These are phyloP conservation scores for Discostella pseudostelligera DNA, from an alignment of 108 stramenopile species.

Conservation along the genomic window DNA sequence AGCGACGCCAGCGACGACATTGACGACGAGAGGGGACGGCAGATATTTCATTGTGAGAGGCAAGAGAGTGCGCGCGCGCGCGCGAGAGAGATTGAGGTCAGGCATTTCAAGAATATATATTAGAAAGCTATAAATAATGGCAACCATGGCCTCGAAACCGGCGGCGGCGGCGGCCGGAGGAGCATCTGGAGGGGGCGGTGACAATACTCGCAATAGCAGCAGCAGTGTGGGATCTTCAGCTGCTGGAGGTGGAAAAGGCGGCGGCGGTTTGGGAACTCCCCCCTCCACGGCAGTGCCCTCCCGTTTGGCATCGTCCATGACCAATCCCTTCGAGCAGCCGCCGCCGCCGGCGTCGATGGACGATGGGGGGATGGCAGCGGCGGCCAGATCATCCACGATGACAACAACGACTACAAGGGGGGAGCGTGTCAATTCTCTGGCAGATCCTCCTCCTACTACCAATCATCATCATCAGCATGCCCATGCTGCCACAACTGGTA, in stretches of 20 bases:
- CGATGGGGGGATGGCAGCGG: conserved; percentile 9
- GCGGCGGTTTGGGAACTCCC: conserved; percentile 2
- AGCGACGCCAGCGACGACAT: too few relatives aligned
- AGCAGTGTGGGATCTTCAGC: neutral
- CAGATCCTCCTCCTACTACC: conserved; percentile 2
- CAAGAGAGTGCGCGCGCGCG: too few relatives aligned
- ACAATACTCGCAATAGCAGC: neutral
- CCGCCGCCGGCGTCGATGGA: neutral
- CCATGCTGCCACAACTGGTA: neutral
- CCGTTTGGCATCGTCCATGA: conserved; percentile 1
- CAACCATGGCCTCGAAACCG: neutral
- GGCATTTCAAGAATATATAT: too few relatives aligned
- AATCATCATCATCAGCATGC: too few relatives aligned
- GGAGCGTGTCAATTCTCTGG: conserved; percentile 12
- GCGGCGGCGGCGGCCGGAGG: neutral
- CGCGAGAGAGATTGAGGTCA: too few relatives aligned
- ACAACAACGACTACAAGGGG: neutral
- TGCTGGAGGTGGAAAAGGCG: neutral
- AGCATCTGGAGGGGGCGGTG: neutral
- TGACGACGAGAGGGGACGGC: too few relatives aligned
- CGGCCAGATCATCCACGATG: neutral
- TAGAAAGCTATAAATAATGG: too few relatives aligned
- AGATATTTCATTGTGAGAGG: too few relatives aligned
- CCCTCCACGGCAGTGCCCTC: conserved; percentile 9
- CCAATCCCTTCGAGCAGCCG: neutral